A percentile compares a stretch with the other conserved stretches of the same genome.
phyloP scores from a whole-genome alignment of 805 yeast genomes.

The Tetrapisispora pingtungensis region DNA sequence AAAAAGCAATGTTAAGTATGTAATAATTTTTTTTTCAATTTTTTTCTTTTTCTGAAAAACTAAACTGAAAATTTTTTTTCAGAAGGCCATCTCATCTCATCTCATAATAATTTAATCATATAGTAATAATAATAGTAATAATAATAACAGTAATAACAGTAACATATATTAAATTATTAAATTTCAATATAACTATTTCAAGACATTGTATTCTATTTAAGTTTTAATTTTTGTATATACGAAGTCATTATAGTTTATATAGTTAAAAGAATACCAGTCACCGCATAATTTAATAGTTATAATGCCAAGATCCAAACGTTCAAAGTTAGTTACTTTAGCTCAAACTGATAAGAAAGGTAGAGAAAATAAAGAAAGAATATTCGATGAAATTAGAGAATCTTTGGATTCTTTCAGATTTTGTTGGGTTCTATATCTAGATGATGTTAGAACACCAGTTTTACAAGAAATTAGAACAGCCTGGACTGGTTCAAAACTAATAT shows the following conservation, averaged over 20 bases:
- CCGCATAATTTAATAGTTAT: too few relatives aligned
- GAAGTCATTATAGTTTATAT: too few relatives aligned
- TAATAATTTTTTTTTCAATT: not conserved
- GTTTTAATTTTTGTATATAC: too few relatives aligned
- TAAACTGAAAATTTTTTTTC: not conserved
- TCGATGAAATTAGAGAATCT: slow-evolving; percentile 78
- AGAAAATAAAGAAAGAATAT: slow-evolving; percentile 83
- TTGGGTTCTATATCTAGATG: slow-evolving; percentile 81
- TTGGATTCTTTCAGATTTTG: slow-evolving; percentile 67
- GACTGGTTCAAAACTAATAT: slow-evolving; percentile 77
- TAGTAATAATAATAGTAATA: too few relatives aligned
- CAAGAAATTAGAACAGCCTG: slow-evolving; percentile 90
- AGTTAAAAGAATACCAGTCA: too few relatives aligned
- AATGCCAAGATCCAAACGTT: slow-evolving; percentile 97
- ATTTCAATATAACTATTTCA: too few relatives aligned
- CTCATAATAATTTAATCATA: not conserved
- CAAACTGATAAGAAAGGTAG: slow-evolving; percentile 94
- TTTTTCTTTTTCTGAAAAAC: not conserved
- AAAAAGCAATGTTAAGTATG: too few relatives aligned
- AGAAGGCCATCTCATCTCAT: slow-evolving; percentile 4
- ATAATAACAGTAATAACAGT: too few relatives aligned
- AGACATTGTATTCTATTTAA: too few relatives aligned
- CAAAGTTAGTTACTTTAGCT: slow-evolving; percentile 89
- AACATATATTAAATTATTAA: too few relatives aligned
- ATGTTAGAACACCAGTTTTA: slow-evolving; percentile 90